Evolutionary conservation across 2,329 filamentous ascomycete species (phyloP), one percentile per base, ranked within the genome.

Genomic region (Colletotrichum abscissum): DNA sequence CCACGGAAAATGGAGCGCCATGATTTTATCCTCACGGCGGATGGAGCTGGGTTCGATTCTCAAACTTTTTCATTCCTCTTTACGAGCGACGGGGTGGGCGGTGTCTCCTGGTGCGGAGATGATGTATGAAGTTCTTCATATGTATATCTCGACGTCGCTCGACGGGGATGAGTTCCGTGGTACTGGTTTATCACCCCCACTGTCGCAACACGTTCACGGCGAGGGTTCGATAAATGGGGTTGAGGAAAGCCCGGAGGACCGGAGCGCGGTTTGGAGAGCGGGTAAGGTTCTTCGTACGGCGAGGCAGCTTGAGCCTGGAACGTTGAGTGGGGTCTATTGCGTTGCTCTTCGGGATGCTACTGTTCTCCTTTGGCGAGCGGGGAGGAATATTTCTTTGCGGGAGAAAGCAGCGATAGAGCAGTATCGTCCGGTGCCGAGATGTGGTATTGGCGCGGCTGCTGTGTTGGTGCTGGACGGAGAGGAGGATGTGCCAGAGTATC

Each of bases 1-100:
- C 26, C 9, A 55, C 7, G 49, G 57, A 4, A n/a, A 46, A n/a
- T 68, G 65, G 65, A 68, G 65, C 46, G 11, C 16, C 28, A 62
- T 62, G 56, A 68, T 68, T 6, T n/a, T 63, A 19, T 26, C 56
- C 19, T 60, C 65, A n/a, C 26, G 65, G 24, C 56, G 65, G 14
- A 9, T 54, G 3, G 65, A 68, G 30, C 22, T 68, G 3, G 35
- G 14, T 30, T 68, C 33, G 7, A 24, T 42, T n/a, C 28, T 64
- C 26, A 22, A 55, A 30, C n/a, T 35, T 4, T 55, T 64, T 22
- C 11, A n/a, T 2, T 38, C 49, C 5, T 30, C 35, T 8, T 30
- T 55, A 11, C n/a, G 19, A n/a, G 33, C 16, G 11, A 38, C 38
- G 5, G 58, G 58, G 16, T 14, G 26, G 14, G 14, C 16, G 38